Percentiles rank a stretch among this genome's conserved stretches.
Evolutionary conservation across 257 asterid genomes (phyloP).

Genomic region (Verbena officinalis): DNA sequence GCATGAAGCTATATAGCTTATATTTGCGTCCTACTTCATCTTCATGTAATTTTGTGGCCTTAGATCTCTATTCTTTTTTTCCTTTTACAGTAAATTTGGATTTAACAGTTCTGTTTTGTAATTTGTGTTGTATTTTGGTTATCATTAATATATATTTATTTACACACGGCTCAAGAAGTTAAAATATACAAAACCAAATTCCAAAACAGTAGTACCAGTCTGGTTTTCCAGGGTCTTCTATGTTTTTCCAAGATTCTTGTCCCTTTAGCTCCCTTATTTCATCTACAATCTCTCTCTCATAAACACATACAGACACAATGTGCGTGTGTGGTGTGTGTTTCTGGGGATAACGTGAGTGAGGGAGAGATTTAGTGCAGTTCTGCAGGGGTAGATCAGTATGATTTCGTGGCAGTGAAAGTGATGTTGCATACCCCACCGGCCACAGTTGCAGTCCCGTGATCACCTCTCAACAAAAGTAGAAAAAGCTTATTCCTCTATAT

Average conservation of each 20-base stretch:
- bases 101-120: background rate
- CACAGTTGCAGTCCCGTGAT: constrained; percentile 43
- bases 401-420: constrained; percentile 26
- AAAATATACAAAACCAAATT: constrained; percentile 13
- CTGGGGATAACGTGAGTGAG: background rate
- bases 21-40: no score
- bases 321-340: background rate
- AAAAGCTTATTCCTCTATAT: constrained; percentile 19
- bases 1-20: background rate
- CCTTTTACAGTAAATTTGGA: background rate
- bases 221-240: constrained; percentile 28
- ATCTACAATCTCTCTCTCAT: no score
- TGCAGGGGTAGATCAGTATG: no score
- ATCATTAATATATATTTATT: background rate
- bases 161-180: constrained; percentile 31
- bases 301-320: background rate
- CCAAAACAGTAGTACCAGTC: constrained; percentile 11
- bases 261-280: background rate
- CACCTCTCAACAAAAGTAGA: constrained; percentile 24
- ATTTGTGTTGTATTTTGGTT: background rate
- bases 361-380: background rate
- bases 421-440: constrained; percentile 23
- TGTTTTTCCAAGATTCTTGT: constrained; percentile 19
- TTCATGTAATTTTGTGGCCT: no score
- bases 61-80: no score